Base-by-base conservation (phyloP, 306 rosid species). In the Nissolia schottii region DNA sequence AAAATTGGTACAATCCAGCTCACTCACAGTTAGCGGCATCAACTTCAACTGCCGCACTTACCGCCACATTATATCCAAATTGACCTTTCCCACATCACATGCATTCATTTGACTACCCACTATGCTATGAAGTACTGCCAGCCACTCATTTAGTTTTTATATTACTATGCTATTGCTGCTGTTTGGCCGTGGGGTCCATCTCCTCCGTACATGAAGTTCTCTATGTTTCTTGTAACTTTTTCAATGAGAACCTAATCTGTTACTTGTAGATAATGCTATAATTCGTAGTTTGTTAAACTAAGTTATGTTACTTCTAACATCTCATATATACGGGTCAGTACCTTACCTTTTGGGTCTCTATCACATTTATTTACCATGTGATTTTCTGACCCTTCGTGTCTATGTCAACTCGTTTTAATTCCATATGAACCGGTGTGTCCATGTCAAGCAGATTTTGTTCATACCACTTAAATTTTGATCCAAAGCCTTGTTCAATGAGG, bases 31-130 rank as follows among this genome's bases (percentile, higher is more conserved):
- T 24, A 64, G 43, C 43, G 48, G 45, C 34, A 24, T 67, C 38
- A 40, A 64, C 12, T 66, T 67, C 38, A 40, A 64, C 12, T 66
- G 66, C 60, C 56, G 79, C 25, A 51, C 15, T 59, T 59, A 48
- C 61, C 70, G 67, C 79, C 76, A 40, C 10, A 57, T 81, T 64
- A 29, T 7, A 40, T 23, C 8, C 38, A 0, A 7, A 2, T 40
- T 27, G 3, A 34, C 45, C 3, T 3, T 10, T 28, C 16, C 5
- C 9, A 8, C 40, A 7, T n/a, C 71, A 49, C 37, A 8, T 31
- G 16, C 37, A 27, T 66, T 49, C 19, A 7, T 46, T 24, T 10
- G 15, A 51, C 15, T 19, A 18, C 11, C 28, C 49, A 61, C 31
- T 12, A 19, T n/a, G n/a, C n/a, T n/a, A n/a, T n/a, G n/a, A n/a